Percentiles rank a stretch among this genome's conserved stretches.
Conservation (phyloP, 352 stramenopile genomes). For the Thraustochytrium striatum region DNA sequence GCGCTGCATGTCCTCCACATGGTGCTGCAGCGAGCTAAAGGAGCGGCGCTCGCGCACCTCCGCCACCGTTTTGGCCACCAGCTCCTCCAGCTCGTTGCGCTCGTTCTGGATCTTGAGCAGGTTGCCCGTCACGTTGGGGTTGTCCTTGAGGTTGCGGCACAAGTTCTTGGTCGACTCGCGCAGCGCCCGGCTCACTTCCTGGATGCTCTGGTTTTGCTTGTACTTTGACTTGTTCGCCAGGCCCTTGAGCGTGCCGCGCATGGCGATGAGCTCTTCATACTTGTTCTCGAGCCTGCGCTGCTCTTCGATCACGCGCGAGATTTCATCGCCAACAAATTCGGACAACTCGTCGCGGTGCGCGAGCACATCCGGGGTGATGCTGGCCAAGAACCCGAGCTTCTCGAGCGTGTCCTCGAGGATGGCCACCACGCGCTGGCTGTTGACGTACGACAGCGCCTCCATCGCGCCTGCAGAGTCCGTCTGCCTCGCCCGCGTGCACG, state of each 20-base stretch:
- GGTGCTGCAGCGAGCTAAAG: constrained; percentile 39
- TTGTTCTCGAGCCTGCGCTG: constrained; percentile 74
- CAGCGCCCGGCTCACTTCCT: constrained; percentile 78
- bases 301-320: constrained; percentile 83
- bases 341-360: constrained; percentile 83
- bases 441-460: constrained; percentile 23
- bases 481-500: too few species aligned
- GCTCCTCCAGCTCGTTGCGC: constrained; percentile 63
- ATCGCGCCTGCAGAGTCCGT: too few species aligned
- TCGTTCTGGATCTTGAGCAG: constrained; percentile 86
- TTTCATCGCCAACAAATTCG: constrained; percentile 83
- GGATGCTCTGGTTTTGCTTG: constrained; percentile 86
- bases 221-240: constrained; percentile 86
- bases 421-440: constrained; percentile 63
- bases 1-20: constrained; percentile 34
- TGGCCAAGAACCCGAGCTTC: constrained; percentile 79
- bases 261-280: constrained; percentile 81
- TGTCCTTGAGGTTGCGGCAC: constrained; percentile 84
- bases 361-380: constrained; percentile 80
- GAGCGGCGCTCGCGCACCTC: constrained; percentile 37
- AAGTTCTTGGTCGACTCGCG: constrained; percentile 83
- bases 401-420: constrained; percentile 81
- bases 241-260: constrained; percentile 75
- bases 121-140: constrained; percentile 83
- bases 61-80: constrained; percentile 13